phyloP scores from a whole-genome alignment of 2,329 filamentous ascomycete species.

The Aspergillus sp. region DNA sequence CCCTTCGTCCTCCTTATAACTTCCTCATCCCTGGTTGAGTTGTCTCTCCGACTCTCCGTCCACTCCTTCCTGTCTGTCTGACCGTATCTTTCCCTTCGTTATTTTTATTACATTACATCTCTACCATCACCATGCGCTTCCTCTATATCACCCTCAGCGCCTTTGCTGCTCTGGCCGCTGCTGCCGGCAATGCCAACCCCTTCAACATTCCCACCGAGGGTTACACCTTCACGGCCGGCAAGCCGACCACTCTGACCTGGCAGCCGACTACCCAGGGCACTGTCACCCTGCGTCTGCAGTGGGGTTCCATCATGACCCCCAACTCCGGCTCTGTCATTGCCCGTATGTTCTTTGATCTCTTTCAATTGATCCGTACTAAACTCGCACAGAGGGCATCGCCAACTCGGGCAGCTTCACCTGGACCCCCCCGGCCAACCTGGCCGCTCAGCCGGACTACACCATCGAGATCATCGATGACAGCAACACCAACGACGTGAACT shows the following conservation, averaged over 20 bases:
- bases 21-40: slow-evolving; percentile 2
- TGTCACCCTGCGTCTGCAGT: slow-evolving; percentile 52
- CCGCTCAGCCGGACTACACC: slow-evolving; percentile 49
- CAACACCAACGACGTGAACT: slow-evolving; percentile 48
- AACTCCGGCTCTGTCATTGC: slow-evolving; percentile 42
- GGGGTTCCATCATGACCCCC: slow-evolving; percentile 43
- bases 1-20: neutral
- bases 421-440: slow-evolving; percentile 41
- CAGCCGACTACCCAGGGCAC: slow-evolving; percentile 49
- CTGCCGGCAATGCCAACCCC: slow-evolving; percentile 43
- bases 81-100: slow-evolving; percentile 1
- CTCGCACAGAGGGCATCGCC: slow-evolving; percentile 41
- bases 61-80: neutral
- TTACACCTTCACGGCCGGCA: slow-evolving; percentile 47
- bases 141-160: slow-evolving; percentile 44
- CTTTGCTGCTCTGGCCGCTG: slow-evolving; percentile 45
- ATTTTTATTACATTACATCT: slow-evolving; percentile 1
- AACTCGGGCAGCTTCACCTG: slow-evolving; percentile 53
- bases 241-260: slow-evolving; percentile 50
- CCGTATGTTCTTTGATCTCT: slow-evolving; percentile 33
- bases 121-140: slow-evolving; percentile 44
- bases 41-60: neutral
- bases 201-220: slow-evolving; percentile 48
- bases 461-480: slow-evolving; percentile 53
- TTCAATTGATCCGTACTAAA: slow-evolving; percentile 5